Evolutionary conservation across 2,329 filamentous ascomycete genomes (phyloP), one percentile per base, ranked within the genome.

Genomic region (Aotearoamyces nothofagi): DNA sequence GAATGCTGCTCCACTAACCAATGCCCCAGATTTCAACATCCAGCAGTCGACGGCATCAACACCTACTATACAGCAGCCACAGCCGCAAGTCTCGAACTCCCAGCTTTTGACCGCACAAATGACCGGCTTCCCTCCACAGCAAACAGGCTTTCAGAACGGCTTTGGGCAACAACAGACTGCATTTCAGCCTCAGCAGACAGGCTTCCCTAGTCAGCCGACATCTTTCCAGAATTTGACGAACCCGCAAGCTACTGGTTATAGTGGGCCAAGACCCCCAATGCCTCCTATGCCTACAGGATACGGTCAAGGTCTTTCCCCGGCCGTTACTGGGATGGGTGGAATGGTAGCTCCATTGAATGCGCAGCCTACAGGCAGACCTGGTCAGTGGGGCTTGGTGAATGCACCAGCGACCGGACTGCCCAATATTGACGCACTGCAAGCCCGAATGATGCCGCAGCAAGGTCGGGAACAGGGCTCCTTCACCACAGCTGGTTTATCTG

Each of bases 371-470:
- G 90, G 90, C 8, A 62, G 72, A 19, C 87, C 90, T 5, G 90
- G 90, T 9, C 90, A 96, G 50, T 98, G 90, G 90, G 90, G 90
- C n/a, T 70, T 96, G 31, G 90, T 96, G 17, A 98, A 98, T 53
- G 80, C 84, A 2, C 90, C 90, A 2, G 69, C 86, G 4, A 78
- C 74, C 22, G 90, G 87, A 2, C 57, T 98, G 37, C 90, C 90
- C 1, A 94, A 94, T 43, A 92, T 98, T 29, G 84, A 94, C 49
- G 80, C 82, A 13, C 58, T 98, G 28, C 83, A 92, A 46, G 78
- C 83, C 33, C 80, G 84, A 37, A 90, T 98, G 74, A 96, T 98
- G 87, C 90, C 90, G 13, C 87, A 98, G 49, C 73, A 81, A 42
- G 90, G 90, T 24, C 78, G 90, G 19, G 90, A 96, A 53, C 68